Evolutionary conservation across 192 early-diverging fungal species (phyloP).

Genomic region (Coemansia sp.): DNA sequence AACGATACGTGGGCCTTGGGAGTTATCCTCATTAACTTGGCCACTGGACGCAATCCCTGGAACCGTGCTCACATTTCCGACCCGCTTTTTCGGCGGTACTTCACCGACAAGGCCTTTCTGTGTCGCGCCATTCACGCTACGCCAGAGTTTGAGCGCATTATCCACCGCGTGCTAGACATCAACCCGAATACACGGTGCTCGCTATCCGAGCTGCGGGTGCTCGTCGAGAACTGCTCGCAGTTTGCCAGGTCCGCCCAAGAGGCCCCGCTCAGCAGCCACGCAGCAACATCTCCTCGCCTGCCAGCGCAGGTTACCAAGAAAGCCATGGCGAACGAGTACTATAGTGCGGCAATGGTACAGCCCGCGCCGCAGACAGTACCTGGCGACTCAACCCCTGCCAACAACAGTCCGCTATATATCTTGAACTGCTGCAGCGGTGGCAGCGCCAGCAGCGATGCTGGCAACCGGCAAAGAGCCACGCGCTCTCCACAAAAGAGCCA

Average conservation of each 20-base stretch:
- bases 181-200: slow-evolving; percentile 59
- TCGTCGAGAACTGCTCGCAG: slow-evolving; percentile 34
- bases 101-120: slow-evolving; percentile 59
- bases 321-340: neutral
- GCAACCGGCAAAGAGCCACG: neutral
- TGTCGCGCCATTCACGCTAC: slow-evolving; percentile 65
- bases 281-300: neutral
- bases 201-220: slow-evolving; percentile 40
- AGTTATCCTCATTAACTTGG: slow-evolving; percentile 83
- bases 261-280: neutral
- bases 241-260: slow-evolving; percentile 20
- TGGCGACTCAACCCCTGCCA: too few relatives aligned
- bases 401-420: too few relatives aligned
- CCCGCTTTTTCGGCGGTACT: slow-evolving; percentile 71
- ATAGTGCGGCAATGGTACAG: too few relatives aligned
- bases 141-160: slow-evolving; percentile 60
- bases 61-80: slow-evolving; percentile 66
- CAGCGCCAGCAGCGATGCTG: too few relatives aligned
- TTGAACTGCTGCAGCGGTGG: too few relatives aligned
- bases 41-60: slow-evolving; percentile 81
- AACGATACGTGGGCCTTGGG: slow-evolving; percentile 90
- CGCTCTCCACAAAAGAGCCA: neutral
- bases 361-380: too few relatives aligned
- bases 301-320: neutral
- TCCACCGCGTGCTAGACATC: slow-evolving; percentile 69